Evolutionary conservation across 345 rosid genomes (phyloP), one percentile per base, ranked within the genome.

Genomic region (Eucalyptus cloeziana): DNA sequence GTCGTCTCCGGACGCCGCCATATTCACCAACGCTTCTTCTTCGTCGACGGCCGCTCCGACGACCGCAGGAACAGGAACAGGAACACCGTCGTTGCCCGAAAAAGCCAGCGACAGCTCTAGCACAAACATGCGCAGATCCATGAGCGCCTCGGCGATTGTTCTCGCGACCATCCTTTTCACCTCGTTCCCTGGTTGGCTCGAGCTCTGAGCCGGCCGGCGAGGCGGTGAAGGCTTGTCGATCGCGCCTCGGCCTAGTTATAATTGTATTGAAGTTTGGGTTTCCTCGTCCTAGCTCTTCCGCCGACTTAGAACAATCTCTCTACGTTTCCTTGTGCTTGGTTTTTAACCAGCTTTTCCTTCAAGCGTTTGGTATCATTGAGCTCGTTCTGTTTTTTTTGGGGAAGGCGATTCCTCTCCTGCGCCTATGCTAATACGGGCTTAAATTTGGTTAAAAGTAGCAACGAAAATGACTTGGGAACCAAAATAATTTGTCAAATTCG

Each of bases 1-100:
- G 2, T 93, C 89, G 91, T 98, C 99, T 3, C 96, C 99, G 30
- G 99, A 94, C 16, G 97, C 96, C 24, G 96, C 95, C 14, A 91
- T 94, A 87, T 98, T 97, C 93, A 81, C 92, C 60, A 92, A 92
- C 49, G 80, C 86, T 12, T 49, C 96, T 15, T 37, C 94, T 33
- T 30, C 94, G 44, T 44, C 93, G 10, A 86, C 94, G 76, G 51
- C 93, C 7, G 62, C 97, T 49, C 13, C 94, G 17, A 16, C 91
- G 5, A 15, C 93, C 13, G 51, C 92, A 7, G 90, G 93, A 19
- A 19, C 89, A 1, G 58, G 60, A 43, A 88, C 92, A 17, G 58
- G 43, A 33, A 88, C 92, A 27, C 49, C 90, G 10, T 37, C 94
- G 6, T 71, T 90, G 5, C 13, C 93, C 7, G 80, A 86, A 9